phyloP scores from a whole-genome alignment of 352 stramenopile species.

The Blastocystis sp. region DNA sequence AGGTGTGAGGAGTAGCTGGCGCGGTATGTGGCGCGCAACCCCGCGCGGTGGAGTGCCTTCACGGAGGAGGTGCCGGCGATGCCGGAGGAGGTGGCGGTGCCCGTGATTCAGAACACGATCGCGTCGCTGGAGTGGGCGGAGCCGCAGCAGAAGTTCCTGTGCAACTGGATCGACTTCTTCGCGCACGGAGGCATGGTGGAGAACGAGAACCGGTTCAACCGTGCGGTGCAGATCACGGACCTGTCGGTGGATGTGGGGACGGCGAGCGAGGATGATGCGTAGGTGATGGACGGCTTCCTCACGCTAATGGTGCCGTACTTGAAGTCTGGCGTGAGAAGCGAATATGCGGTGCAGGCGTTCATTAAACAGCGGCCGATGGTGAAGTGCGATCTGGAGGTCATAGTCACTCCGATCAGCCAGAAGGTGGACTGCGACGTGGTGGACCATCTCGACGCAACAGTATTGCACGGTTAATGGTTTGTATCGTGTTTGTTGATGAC shows the following conservation, averaged over 20 bases:
- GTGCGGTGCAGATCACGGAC: slow-evolving; percentile 24
- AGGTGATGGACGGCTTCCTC: slow-evolving; percentile 57
- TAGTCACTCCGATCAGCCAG: background rate
- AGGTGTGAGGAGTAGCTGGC: slow-evolving; percentile 12
- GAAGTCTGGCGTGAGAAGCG: slow-evolving; percentile 35
- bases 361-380: slow-evolving; percentile 53
- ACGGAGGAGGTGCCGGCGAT: slow-evolving; percentile 46
- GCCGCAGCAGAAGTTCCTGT: background rate
- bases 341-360: slow-evolving; percentile 50
- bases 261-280: background rate
- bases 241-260: slow-evolving; percentile 43
- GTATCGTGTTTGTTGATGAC: slow-evolving; percentile 43
- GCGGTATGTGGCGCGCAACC: slow-evolving; percentile 38
- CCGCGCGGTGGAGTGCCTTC: slow-evolving; percentile 14
- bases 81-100: slow-evolving; percentile 51
- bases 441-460: background rate
- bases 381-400: slow-evolving; percentile 38
- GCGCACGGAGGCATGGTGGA: slow-evolving; percentile 54
- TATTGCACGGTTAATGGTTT: slow-evolving; percentile 2
- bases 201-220: slow-evolving; percentile 24
- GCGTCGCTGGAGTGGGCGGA: slow-evolving; percentile 48
- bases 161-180: slow-evolving; percentile 66
- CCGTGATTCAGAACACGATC: slow-evolving; percentile 63
- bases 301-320: slow-evolving; percentile 59
- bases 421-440: background rate